These are phyloP conservation scores for Trichoderma asperelloides DNA, from an alignment of 495 filamentous ascomycete species.

Conservation along the genomic window DNA sequence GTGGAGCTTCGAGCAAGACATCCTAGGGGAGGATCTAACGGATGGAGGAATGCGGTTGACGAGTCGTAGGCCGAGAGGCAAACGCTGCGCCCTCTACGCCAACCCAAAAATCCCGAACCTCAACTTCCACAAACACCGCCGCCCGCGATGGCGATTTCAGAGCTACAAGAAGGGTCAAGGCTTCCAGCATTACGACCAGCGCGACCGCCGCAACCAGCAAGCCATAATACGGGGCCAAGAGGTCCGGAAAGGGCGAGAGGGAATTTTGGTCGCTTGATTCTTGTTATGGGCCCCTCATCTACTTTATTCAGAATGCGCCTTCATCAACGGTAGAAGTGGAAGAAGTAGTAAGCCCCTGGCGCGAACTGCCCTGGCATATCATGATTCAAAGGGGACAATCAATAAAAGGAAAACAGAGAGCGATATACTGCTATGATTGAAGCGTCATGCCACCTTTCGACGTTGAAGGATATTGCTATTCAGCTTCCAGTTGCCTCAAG, in stretches of 20 bases:
- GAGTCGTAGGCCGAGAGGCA: background rate
- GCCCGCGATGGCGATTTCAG: background rate
- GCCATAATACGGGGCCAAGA: too few relatives aligned
- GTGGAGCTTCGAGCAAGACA: constrained; percentile 3
- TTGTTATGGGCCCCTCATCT: too few relatives aligned
- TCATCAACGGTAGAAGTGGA: too few relatives aligned
- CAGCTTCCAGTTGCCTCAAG: background rate
- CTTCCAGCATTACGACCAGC: too few relatives aligned
- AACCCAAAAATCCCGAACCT: background rate
- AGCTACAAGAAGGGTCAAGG: too few relatives aligned
- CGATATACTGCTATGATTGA: background rate
- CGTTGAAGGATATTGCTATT: background rate
- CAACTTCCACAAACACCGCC: background rate
- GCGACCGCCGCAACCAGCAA: too few relatives aligned
- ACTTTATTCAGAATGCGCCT: too few relatives aligned
- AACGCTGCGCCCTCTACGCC: background rate
- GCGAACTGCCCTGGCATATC: too few relatives aligned
- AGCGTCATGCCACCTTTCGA: background rate
- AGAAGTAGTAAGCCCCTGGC: too few relatives aligned
- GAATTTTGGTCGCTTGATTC: too few relatives aligned
- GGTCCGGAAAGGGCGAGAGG: too few relatives aligned
- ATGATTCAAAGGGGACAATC: background rate
- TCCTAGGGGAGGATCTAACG: constrained; percentile 5
- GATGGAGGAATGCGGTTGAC: constrained; percentile 1
- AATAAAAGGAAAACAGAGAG: background rate